Base-by-base conservation (phyloP, 345 rosid species). In the Brassica incana region DNA sequence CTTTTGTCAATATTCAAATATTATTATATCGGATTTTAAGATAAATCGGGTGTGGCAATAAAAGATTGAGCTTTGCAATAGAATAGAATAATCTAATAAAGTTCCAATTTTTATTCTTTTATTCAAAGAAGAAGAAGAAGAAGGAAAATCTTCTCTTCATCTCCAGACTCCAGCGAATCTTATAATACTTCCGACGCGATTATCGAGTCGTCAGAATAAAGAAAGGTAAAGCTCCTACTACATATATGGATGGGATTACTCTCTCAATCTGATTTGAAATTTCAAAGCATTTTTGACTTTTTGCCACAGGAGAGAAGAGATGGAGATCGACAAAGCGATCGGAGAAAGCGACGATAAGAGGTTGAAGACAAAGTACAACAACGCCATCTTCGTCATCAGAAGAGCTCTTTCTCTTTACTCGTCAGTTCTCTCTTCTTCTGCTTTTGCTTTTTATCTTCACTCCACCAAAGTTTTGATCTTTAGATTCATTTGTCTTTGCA, bases 281-380 rank as follows among this genome's bases (percentile, higher is more conserved):
- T 38, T 38, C 12, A 9, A 38, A 40, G 48, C 48, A 40, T 40
- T 35, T 33, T 33, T 33, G 38, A 33, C 6, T 33, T 33, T 5
- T 35, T 6, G 74, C 58, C 40, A 52, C 69, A 60, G 82, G 38
- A 45, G 60, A 56, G 69, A 9, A 60, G 60, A 60, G 32, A 95
- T 95, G 99, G 99, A 95, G 91, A 91, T 95, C 81, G 95, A 91
- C 64, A 84, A 85, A 83, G 97, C 98, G 78, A 87, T 95, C 72
- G 82, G 83, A 61, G 97, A 84, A 80, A 88, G 98, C 65, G 98
- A 89, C 63, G 99, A 95, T 72, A 84, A 74, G 83, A 88, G 99
- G 87, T 91, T 95, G 69, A 93, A 88, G 89, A 95, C 97, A 32
- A 95, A 95, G 86, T 93, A 91, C 80, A 87, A 88, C 59, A 90